A percentile compares a stretch with the other conserved stretches of the same genome.
phyloP scores from a whole-genome alignment of 495 filamentous ascomycete genomes.

The Hypoxylon fragiforme region DNA sequence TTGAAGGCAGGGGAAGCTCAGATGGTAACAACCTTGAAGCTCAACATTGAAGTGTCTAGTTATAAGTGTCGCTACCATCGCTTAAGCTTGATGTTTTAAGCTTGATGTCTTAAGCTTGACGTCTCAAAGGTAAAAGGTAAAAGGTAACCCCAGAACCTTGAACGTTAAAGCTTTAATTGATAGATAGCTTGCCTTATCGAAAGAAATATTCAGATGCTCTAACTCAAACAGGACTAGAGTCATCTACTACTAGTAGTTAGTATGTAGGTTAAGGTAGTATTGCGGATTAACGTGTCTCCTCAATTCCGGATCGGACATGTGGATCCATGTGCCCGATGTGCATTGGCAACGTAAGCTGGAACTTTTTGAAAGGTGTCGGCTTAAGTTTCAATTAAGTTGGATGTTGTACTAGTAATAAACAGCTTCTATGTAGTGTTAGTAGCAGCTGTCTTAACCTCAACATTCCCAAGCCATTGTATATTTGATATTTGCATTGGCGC shows the following conservation, averaged over 20 bases:
- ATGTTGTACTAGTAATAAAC: too few species aligned
- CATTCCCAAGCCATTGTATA: conserved; percentile 17
- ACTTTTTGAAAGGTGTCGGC: conserved; percentile 38
- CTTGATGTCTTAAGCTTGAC: too few species aligned
- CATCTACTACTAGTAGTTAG: not conserved
- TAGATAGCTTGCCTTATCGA: too few species aligned
- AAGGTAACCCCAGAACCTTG: too few species aligned
- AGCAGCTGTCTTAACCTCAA: conserved; percentile 28
- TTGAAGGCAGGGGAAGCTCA: too few species aligned
- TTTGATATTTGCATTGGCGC: conserved; percentile 20
- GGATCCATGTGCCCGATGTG: not conserved
- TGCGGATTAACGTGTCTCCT: conserved; percentile 30
- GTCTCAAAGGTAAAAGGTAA: too few species aligned
- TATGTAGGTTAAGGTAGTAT: not conserved
- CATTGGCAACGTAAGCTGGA: conserved; percentile 42
- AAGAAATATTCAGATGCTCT: conserved; percentile 8
- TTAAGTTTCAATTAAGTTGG: not conserved
- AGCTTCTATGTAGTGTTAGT: too few species aligned
- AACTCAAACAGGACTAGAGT: conserved; percentile 5
- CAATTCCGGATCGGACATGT: conserved; percentile 9
- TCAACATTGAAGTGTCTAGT: too few species aligned
- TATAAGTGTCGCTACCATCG: too few species aligned
- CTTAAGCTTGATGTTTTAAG: too few species aligned
- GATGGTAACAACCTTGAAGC: too few species aligned
- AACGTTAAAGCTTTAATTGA: too few species aligned